Conservation (phyloP, 805 yeast species). For the Candida wancherniae region DNA sequence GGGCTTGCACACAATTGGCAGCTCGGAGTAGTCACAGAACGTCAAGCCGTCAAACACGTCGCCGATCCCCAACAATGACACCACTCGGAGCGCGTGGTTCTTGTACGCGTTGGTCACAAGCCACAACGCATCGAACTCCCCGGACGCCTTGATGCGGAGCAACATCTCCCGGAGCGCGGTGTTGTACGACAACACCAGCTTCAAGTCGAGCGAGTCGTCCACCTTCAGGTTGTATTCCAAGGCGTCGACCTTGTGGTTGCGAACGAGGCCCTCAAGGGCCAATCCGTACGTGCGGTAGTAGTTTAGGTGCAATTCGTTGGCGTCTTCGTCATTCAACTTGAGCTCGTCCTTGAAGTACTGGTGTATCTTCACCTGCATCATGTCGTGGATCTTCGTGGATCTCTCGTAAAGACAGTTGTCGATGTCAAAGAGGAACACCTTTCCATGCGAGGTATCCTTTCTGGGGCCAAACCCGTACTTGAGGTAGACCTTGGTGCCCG, state of each 20-base stretch:
- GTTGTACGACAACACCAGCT: constrained; percentile 67
- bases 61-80: constrained; percentile 79
- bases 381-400: constrained; percentile 69
- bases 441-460: constrained; percentile 9
- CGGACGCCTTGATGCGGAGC: constrained; percentile 33
- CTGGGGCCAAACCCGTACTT: constrained; percentile 19
- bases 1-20: constrained; percentile 85
- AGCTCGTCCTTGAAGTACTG: constrained; percentile 68
- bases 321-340: constrained; percentile 63
- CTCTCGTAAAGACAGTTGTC: constrained; percentile 86
- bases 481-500: constrained; percentile 14
- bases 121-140: constrained; percentile 76
- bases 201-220: constrained; percentile 89
- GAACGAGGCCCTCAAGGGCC: constrained; percentile 84
- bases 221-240: constrained; percentile 82
- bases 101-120: constrained; percentile 91
- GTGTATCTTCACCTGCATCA: constrained; percentile 85
- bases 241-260: constrained; percentile 73
- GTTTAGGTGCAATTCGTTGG: constrained; percentile 60
- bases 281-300: constrained; percentile 87
- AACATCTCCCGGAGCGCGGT: constrained; percentile 49
- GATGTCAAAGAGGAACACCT: constrained; percentile 78
- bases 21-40: constrained; percentile 76
- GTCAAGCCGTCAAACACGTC: constrained; percentile 93
- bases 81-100: constrained; percentile 80